These are phyloP conservation scores for Chalciporus sphaerocephalus DNA, from an alignment of 768 basidiomycete species.

Conservation along the genomic window DNA sequence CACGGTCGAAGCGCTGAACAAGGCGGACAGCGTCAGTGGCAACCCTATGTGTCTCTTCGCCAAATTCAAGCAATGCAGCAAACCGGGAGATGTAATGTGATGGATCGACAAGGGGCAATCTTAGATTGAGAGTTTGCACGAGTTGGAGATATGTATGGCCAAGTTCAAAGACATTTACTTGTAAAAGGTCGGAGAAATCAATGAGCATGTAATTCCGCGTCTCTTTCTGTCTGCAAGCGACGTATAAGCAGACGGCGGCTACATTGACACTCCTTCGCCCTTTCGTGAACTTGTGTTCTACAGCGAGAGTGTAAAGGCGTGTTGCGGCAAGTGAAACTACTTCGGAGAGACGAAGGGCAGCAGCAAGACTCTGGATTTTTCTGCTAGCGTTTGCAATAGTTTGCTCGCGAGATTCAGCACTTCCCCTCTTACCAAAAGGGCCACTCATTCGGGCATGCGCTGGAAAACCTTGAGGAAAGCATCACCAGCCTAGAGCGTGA, in stretches of 20 bases:
- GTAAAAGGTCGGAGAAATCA: slow-evolving; percentile 94
- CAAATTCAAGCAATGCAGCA: slow-evolving; percentile 91
- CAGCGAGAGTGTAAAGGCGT: slow-evolving; percentile 87
- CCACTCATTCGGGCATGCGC: slow-evolving; percentile 81
- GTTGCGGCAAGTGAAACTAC: slow-evolving; percentile 76
- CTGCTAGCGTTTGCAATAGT: slow-evolving; percentile 84
- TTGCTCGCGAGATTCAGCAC: slow-evolving; percentile 81
- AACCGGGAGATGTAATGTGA: slow-evolving; percentile 97
- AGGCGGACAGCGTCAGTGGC: slow-evolving; percentile 92
- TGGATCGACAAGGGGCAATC: slow-evolving; percentile 87
- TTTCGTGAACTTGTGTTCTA: slow-evolving; percentile 91
- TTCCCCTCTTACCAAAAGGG: slow-evolving; percentile 76
- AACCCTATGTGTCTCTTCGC: slow-evolving; percentile 87
- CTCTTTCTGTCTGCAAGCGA: slow-evolving; percentile 88
- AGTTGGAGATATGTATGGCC: slow-evolving; percentile 95
- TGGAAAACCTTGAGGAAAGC: slow-evolving; percentile 26
- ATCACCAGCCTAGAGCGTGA: not conserved
- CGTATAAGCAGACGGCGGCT: slow-evolving; percentile 92
- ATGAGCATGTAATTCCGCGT: slow-evolving; percentile 95
- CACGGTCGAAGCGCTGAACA: slow-evolving; percentile 88
- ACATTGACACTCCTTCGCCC: slow-evolving; percentile 91
- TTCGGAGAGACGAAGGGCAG: slow-evolving; percentile 73
- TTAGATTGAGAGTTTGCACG: slow-evolving; percentile 79
- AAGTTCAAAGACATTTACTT: slow-evolving; percentile 96
- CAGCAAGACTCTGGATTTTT: slow-evolving; percentile 80